Conservation (phyloP, 176 grass and related monocot species). For the Bonia amplexicaulis region DNA sequence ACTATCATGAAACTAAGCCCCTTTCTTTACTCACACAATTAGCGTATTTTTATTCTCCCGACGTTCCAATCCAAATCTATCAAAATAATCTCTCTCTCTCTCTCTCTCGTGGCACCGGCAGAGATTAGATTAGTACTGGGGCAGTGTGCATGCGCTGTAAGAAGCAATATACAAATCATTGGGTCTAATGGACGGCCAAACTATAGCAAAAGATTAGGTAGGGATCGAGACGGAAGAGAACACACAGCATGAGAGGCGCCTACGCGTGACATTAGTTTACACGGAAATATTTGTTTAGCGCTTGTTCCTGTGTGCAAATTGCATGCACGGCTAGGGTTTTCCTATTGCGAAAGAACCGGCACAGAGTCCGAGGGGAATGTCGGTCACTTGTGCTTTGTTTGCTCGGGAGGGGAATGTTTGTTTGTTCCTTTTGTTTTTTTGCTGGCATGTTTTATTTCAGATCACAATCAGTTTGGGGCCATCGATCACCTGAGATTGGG, state of each 20-base stretch:
- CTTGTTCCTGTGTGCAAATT: conserved; percentile 17
- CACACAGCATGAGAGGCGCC: background rate
- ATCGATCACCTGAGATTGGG: conserved; percentile 34
- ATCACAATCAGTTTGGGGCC: conserved; percentile 43
- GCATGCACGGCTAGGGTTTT: conserved; percentile 3
- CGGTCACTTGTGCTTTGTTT: conserved; percentile 54
- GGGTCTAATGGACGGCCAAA: conserved; percentile 15
- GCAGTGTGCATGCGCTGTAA: conserved; percentile 46
- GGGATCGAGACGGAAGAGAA: background rate
- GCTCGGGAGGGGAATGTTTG: conserved; percentile 36
- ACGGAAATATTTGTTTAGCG: conserved; percentile 17
- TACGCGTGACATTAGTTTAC: conserved; percentile 50
- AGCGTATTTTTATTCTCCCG: background rate
- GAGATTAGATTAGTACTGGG: conserved; percentile 45
- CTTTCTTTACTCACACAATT: background rate
- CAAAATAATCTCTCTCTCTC: background rate
- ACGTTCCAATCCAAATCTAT: conserved; percentile 24
- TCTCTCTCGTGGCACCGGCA: background rate
- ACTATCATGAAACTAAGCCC: background rate
- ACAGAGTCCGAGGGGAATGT: conserved; percentile 48
- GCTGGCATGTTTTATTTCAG: conserved; percentile 36
- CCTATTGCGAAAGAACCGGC: background rate
- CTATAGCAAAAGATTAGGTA: conserved; percentile 25
- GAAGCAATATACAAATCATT: conserved; percentile 35
- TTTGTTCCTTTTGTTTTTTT: conserved; percentile 32